Conservation (phyloP, 2,329 filamentous ascomycete genomes). For the Colletotrichum camelliae region DNA sequence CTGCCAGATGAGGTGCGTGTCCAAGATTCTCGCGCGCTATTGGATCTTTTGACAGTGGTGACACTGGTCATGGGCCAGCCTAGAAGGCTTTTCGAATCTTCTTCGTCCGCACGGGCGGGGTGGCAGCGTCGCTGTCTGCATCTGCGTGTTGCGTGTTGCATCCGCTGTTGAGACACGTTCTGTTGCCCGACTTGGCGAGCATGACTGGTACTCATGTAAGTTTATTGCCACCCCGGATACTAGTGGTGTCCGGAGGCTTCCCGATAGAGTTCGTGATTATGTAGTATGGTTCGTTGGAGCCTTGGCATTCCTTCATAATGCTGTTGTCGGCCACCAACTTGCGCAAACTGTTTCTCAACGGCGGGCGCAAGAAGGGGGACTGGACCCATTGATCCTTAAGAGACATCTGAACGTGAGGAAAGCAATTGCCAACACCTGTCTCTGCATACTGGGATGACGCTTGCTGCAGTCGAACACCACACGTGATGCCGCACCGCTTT, state of each 20-base stretch:
- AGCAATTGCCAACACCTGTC: neutral
- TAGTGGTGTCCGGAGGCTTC: neutral
- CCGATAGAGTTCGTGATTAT: neutral
- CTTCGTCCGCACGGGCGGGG: neutral
- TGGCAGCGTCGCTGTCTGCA: neutral
- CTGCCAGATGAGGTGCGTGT: neutral
- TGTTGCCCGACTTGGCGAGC: neutral
- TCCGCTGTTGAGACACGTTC: neutral
- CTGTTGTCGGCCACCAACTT: neutral
- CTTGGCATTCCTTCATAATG: neutral
- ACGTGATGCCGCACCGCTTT: neutral
- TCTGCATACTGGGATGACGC: neutral
- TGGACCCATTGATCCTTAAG: neutral
- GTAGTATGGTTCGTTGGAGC: neutral
- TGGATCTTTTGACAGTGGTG: neutral
- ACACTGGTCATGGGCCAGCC: neutral
- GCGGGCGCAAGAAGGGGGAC: neutral
- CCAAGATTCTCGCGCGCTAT: neutral
- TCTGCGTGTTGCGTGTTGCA: neutral
- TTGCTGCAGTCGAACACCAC: neutral
- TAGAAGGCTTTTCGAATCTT: neutral
- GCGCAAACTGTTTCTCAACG: neutral
- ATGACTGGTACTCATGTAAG: neutral
- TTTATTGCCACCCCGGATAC: neutral
- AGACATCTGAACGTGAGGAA: neutral